Base-by-base conservation (phyloP, 23 red algal species). In the Agarophyton chilense region DNA sequence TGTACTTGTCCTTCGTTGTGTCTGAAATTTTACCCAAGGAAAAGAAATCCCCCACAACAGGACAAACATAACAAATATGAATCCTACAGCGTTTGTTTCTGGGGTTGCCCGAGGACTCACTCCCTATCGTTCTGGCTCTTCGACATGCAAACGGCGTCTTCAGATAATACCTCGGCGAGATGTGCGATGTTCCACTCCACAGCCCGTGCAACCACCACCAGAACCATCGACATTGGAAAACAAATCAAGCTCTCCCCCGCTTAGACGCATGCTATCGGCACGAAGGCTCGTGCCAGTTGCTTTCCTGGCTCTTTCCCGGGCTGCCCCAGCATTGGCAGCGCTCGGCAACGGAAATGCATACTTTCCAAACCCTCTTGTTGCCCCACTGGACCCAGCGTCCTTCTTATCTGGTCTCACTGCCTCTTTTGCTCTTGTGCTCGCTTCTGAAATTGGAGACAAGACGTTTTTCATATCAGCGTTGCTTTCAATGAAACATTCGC, bases 381-480 rank as follows among this genome's bases (percentile, higher is more conserved):
- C 77, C 49, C 50, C 54, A 60, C 18, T 80, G 21, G 91, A 94
- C 43, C 74, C 91, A 36, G 60, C 91, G 6, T 65, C 75, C 8
- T 92, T 95, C 67, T 11, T 75, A 25, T 74, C 84, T 39, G 93
- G 77, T 33, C 74, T 95, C 18, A 81, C 73, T 10, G 79, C 93
- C 52, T 92, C 93, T 43, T 92, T 99, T 43, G 66, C 81, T 36
- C 84, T 99, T 64, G 90, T 99, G 10, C 86, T 99, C 39, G 81
- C 92, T 19, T 91, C 88, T 8, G 97, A 99, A 90, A 65, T 99
- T 51, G 97, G 97, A 34, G 97, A 99, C 79, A 99, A 99, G 87
- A 99, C 97, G 1, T 99, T 99, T 36, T 99, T 99, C 56, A 99
- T 99, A 60, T 86, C 90, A 29, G 97, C 97, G 8, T 74, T 99